Percentiles rank a stretch among this genome's conserved stretches.
phyloP scores from a whole-genome alignment of 2,329 filamentous ascomycete genomes.

The Pseudohalonectria lignicola region DNA sequence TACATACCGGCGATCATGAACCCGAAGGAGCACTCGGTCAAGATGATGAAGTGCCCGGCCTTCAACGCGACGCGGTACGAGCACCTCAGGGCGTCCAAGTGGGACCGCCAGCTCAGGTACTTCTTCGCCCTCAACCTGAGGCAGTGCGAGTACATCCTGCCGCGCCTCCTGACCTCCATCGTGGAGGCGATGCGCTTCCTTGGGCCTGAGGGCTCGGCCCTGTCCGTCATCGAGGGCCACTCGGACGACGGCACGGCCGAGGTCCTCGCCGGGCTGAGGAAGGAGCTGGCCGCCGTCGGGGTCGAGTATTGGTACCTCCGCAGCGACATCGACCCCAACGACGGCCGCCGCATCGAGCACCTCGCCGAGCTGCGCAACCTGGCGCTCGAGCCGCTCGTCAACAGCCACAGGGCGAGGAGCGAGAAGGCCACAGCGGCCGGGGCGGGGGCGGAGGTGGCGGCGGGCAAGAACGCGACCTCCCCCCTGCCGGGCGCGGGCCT shows the following conservation, averaged over 20 bases:
- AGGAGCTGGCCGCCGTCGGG: conserved; percentile 25
- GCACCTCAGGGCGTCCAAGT: conserved; percentile 2
- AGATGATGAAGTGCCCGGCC: conserved; percentile 4
- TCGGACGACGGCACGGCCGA: conserved; percentile 42
- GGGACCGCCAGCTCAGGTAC: conserved; percentile 16
- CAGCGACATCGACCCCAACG: conserved; percentile 29
- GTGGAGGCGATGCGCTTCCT: conserved; percentile 37
- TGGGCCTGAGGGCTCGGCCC: conserved; percentile 33
- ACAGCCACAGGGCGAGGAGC: conserved; percentile 4
- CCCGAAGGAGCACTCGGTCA: conserved; percentile 2
- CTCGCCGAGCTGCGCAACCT: conserved; percentile 41
- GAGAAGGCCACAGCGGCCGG: no score
- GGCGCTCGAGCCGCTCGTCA: conserved; percentile 32
- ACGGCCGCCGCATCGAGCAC: conserved; percentile 29
- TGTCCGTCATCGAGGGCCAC: conserved; percentile 43
- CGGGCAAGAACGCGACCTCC: neutral
- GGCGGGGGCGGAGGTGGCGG: no score
- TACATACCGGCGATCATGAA: conserved; percentile 10
- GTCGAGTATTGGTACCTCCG: conserved; percentile 26
- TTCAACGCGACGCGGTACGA: conserved; percentile 5
- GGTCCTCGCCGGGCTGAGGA: conserved; percentile 28
- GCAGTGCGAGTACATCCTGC: conserved; percentile 30
- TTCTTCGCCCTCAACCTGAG: conserved; percentile 42
- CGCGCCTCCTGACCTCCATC: conserved; percentile 38
- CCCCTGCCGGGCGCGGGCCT: neutral